A percentile compares a stretch with the other conserved stretches of the same genome.
Conservation (phyloP, 2,329 filamentous ascomycete species). For the Fusarium circinatum region DNA sequence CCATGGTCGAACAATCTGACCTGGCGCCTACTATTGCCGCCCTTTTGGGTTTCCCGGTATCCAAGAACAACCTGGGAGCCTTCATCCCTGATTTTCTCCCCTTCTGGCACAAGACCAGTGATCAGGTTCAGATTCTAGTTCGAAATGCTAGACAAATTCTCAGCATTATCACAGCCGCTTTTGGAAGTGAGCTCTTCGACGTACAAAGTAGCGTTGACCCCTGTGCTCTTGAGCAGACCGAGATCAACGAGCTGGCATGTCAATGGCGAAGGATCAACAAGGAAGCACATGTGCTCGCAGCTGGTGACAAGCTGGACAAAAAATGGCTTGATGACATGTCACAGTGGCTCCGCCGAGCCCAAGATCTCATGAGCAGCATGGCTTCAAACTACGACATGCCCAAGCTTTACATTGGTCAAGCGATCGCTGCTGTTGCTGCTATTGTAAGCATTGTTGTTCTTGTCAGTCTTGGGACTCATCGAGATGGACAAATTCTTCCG, state of each 20-base stretch:
- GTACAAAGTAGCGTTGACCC: constrained; percentile 48
- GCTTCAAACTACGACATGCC: constrained; percentile 90
- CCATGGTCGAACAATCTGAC: constrained; percentile 90
- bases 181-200: constrained; percentile 61
- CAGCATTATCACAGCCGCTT: constrained; percentile 79
- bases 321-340: constrained; percentile 57
- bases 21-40: constrained; percentile 89
- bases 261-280: constrained; percentile 64
- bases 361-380: constrained; percentile 84
- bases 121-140: constrained; percentile 75
- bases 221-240: constrained; percentile 47
- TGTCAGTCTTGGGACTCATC: constrained; percentile 16
- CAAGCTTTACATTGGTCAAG: constrained; percentile 64
- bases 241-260: constrained; percentile 72
- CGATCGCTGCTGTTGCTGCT: constrained; percentile 49
- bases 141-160: constrained; percentile 86
- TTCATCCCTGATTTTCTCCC: constrained; percentile 82
- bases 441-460: constrained; percentile 24
- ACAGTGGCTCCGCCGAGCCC: constrained; percentile 76
- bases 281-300: constrained; percentile 39
- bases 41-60: constrained; percentile 86
- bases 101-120: constrained; percentile 69
- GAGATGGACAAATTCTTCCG: constrained; percentile 47
- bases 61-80: constrained; percentile 89
- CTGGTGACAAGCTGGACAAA: constrained; percentile 45